phyloP scores from a whole-genome alignment of 2,329 filamentous ascomycete genomes.

The Epichloe bromicola region DNA sequence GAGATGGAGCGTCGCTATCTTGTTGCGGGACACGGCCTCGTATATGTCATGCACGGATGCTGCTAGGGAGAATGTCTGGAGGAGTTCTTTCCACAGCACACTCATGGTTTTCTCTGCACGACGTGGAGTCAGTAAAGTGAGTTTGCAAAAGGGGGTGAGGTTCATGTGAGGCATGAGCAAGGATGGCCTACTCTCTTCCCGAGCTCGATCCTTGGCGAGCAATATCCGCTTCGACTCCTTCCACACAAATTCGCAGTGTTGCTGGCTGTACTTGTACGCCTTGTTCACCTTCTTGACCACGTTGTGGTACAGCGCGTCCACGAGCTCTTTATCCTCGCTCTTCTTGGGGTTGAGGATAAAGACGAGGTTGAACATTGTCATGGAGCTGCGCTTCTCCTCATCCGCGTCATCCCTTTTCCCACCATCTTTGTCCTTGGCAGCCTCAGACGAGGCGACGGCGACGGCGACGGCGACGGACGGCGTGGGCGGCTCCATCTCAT shows the following conservation, averaged over 20 bases:
- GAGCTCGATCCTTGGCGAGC: conserved; percentile 66
- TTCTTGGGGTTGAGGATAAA: conserved; percentile 77
- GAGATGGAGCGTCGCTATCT: conserved; percentile 73
- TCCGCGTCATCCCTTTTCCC: conserved; percentile 35
- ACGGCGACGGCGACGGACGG: conserved; percentile 7
- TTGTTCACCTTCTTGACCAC: conserved; percentile 88
- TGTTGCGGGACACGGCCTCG: conserved; percentile 67
- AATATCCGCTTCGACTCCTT: conserved; percentile 78
- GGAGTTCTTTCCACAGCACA: conserved; percentile 55
- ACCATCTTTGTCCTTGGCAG: conserved; percentile 17
- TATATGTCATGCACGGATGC: conserved; percentile 74
- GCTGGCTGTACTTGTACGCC: conserved; percentile 84
- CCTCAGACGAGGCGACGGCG: conserved; percentile 13
- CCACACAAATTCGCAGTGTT: conserved; percentile 81
- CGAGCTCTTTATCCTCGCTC: conserved; percentile 61
- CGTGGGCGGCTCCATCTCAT: conserved; percentile 15
- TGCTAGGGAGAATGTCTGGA: conserved; percentile 64
- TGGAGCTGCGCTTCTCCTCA: conserved; percentile 52
- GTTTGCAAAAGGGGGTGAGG: no score
- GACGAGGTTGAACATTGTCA: conserved; percentile 97
- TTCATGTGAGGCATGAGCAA: no score
- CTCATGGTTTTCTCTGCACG: conserved; percentile 44
- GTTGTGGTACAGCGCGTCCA: conserved; percentile 70
- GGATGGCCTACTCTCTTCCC: conserved; percentile 44
- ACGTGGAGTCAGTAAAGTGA: not conserved